Base-by-base conservation (phyloP, 106 monocot genomes). In the Acorus gramineus region DNA sequence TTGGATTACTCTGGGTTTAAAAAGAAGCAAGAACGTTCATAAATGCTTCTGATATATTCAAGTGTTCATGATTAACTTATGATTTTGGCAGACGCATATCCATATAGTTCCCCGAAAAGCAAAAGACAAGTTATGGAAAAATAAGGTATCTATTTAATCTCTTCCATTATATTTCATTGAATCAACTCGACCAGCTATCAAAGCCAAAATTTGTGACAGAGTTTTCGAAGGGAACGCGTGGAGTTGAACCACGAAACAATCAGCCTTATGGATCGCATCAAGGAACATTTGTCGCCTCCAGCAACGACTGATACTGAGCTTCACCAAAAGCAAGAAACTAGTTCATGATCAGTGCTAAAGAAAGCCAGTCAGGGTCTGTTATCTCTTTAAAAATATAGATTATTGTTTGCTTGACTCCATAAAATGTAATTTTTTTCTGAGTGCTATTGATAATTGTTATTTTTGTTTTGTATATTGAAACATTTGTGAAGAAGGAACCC, bases 61-160 rank as follows among this genome's bases (percentile, higher is more conserved):
- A 28, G 0, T 28, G 28, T 28, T 28, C 28, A 28, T 28, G 28
- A 28, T 46, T 66, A 55, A 55, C 11, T 55, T 47, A 7, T n/a
- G 11, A 28, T 63, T 62, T 9, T 53, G 2, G 63, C 79, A 95
- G 95, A 90, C 95, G 58, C 95, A 95, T 79, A 78, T 95, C 45
- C 95, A 95, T 73, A 82, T 95, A 71, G 90, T 95, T 67, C 95
- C 95, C 73, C 90, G 95, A 8, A 95, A 78, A 74, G 60, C 65
- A 61, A 81, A 82, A 11, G 95, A 95, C 59, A 53, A 75, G 65
- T 74, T 95, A 70, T 95, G 95, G 95, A 76, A 70, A 61, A 78
- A 83, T 56, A 79, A 84, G 83, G 93, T 89, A 80, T n/a, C 8
- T 14, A 46, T 4, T 56, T 42, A 52, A 56, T 2, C 9, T 11